Percentiles rank a stretch among this genome's conserved stretches.
Evolutionary conservation across 1,284 basidiomycete genomes (phyloP).

Genomic region (Porodaedalea pini): DNA sequence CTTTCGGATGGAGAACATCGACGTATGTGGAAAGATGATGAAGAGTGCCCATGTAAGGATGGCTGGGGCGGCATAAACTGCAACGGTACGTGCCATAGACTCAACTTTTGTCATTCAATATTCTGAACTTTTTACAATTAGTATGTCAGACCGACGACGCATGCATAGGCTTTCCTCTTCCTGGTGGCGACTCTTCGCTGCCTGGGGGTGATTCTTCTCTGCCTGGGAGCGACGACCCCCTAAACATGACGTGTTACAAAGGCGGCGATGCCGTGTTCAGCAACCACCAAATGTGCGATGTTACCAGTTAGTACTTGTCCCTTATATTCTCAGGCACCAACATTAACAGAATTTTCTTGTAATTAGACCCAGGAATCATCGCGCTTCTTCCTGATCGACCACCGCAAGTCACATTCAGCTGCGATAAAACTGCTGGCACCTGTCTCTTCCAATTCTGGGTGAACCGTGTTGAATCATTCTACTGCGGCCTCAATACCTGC

Average conservation of each 20-base stretch:
- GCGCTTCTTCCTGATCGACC: slow-evolving; percentile 85
- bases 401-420: slow-evolving; percentile 94
- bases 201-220: slow-evolving; percentile 44
- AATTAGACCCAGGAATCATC: slow-evolving; percentile 79
- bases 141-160: slow-evolving; percentile 83
- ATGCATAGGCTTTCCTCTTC: slow-evolving; percentile 73
- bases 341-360: not conserved
- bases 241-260: slow-evolving; percentile 91
- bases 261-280: slow-evolving; percentile 88
- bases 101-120: slow-evolving; percentile 20
- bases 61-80: slow-evolving; percentile 97
- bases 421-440: slow-evolving; percentile 54
- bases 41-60: slow-evolving; percentile 84
- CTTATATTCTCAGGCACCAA: not conserved
- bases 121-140: slow-evolving; percentile 32
- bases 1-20: slow-evolving; percentile 86
- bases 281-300: slow-evolving; percentile 97
- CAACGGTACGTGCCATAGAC: slow-evolving; percentile 61
- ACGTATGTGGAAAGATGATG: slow-evolving; percentile 71
- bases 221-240: too few species aligned
- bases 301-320: slow-evolving; percentile 71
- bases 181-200: slow-evolving; percentile 41
- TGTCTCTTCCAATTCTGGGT: slow-evolving; percentile 99
- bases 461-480: slow-evolving; percentile 90
- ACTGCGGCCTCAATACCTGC: slow-evolving; percentile 81